These are phyloP conservation scores for Coemansia sp. DNA, from an alignment of 192 early-diverging fungal genomes.

Conservation along the genomic window DNA sequence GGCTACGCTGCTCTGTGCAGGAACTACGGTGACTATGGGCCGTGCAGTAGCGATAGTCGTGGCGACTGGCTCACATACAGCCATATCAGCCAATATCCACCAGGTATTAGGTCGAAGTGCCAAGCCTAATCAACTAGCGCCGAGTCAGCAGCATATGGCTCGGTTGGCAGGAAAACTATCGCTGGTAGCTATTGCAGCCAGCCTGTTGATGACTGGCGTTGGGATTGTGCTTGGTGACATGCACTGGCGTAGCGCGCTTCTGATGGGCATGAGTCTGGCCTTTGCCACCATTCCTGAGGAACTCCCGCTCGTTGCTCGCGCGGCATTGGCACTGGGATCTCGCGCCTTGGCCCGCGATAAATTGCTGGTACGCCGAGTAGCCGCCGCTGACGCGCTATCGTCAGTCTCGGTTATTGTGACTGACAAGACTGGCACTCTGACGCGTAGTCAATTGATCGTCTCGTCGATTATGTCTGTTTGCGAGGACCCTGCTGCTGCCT, in stretches of 20 bases:
- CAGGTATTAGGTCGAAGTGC: conserved; percentile 5
- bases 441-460: conserved; percentile 62
- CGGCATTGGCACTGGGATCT: conserved; percentile 34
- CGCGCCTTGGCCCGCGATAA: conserved; percentile 38
- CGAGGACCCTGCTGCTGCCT: neutral
- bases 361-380: conserved; percentile 63
- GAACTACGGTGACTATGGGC: conserved; percentile 34
- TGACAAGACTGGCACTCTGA: conserved; percentile 76
- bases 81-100: conserved; percentile 16
- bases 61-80: conserved; percentile 30
- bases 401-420: conserved; percentile 65
- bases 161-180: conserved; percentile 24
- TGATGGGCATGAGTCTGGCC: conserved; percentile 41
- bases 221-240: conserved; percentile 18
- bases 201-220: conserved; percentile 19
- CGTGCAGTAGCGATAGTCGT: conserved; percentile 34
- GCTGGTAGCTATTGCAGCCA: conserved; percentile 14
- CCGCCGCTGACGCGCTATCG: conserved; percentile 65
- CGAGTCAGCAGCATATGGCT: conserved; percentile 27
- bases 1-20: conserved; percentile 28
- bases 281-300: conserved; percentile 55
- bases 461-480: conserved; percentile 31
- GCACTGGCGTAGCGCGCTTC: conserved; percentile 32
- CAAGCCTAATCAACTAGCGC: conserved; percentile 13
- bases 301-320: conserved; percentile 49